Percentiles rank a stretch among this genome's conserved stretches.
Conservation (phyloP, 2,329 filamentous ascomycete genomes). For the Colletotrichum sp. region DNA sequence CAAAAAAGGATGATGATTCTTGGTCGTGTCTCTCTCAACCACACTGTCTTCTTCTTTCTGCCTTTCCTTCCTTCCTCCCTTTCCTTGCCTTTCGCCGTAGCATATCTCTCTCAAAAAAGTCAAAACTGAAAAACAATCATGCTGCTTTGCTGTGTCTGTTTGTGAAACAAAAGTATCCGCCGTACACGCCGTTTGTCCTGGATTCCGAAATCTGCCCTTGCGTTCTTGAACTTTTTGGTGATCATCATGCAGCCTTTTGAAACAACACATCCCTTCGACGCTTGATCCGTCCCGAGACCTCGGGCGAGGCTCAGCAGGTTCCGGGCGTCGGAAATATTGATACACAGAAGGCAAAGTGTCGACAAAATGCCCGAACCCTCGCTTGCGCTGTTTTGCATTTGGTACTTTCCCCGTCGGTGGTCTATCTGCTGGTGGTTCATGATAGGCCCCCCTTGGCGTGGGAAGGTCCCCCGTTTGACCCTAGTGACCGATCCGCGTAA, state of each 20-base stretch:
- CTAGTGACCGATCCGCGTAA: conserved; percentile 35
- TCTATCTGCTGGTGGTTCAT: conserved; percentile 25
- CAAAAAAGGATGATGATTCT: conserved; percentile 28
- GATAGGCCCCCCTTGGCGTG: background rate
- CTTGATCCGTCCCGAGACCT: conserved; percentile 22
- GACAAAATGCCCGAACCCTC: conserved; percentile 42
- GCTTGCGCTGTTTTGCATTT: conserved; percentile 43
- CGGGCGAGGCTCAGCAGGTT: conserved; percentile 25
- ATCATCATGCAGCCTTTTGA: conserved; percentile 33
- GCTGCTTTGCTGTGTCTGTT: conserved; percentile 28
- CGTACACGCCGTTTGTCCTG: conserved; percentile 31
- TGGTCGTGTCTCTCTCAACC: background rate
- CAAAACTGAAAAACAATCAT: conserved; percentile 29
- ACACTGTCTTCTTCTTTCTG: background rate
- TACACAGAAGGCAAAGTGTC: conserved; percentile 47
- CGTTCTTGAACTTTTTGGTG: conserved; percentile 30
- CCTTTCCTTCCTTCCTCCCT: background rate
- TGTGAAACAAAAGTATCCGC: conserved; percentile 26
- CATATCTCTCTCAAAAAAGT: conserved; percentile 25
- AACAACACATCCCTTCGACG: conserved; percentile 19
- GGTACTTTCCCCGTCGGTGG: conserved; percentile 36
- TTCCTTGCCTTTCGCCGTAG: conserved; percentile 15
- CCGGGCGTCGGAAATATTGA: conserved; percentile 41
- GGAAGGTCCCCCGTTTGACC: conserved; percentile 21
- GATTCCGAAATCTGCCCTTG: conserved; percentile 22